phyloP scores from a whole-genome alignment of 75 land plant genomes.

The Chamaecyparis obtusa region DNA sequence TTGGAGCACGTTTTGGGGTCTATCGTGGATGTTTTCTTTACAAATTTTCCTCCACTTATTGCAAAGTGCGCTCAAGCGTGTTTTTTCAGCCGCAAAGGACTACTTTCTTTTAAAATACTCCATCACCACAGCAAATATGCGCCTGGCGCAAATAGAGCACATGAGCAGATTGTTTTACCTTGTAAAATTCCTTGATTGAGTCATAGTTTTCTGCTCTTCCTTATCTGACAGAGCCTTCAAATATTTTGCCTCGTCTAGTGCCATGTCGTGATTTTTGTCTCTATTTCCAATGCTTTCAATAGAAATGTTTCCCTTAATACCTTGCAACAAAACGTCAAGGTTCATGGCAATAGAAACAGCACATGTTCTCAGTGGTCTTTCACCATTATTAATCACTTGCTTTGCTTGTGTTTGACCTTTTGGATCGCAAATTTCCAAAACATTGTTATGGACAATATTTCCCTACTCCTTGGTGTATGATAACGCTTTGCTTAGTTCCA shows the following conservation, averaged over 20 bases:
- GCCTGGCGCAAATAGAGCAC: too few relatives aligned
- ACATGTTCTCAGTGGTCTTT: not conserved
- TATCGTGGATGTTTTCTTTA: too few relatives aligned
- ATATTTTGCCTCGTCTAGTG: not conserved
- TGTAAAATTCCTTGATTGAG: too few relatives aligned
- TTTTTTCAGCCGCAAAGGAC: too few relatives aligned
- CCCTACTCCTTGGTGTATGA: not conserved
- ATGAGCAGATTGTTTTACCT: too few relatives aligned
- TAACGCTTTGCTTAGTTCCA: not conserved
- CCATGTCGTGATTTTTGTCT: not conserved
- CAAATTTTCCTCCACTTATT: too few relatives aligned
- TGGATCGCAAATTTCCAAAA: not conserved
- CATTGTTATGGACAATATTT: not conserved
- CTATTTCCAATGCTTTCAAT: not conserved
- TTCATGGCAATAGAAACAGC: not conserved
- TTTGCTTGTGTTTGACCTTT: not conserved
- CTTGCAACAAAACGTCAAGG: not conserved
- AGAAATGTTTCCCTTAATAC: not conserved
- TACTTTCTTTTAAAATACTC: too few relatives aligned
- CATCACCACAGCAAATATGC: too few relatives aligned
- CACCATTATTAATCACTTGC: not conserved
- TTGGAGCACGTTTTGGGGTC: too few relatives aligned
- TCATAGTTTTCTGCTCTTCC: not conserved
- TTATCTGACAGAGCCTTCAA: not conserved
- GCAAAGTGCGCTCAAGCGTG: too few relatives aligned